Base-by-base conservation (phyloP, 2,329 filamentous ascomycete species). In the Pyrenophora tritici-repentis region DNA sequence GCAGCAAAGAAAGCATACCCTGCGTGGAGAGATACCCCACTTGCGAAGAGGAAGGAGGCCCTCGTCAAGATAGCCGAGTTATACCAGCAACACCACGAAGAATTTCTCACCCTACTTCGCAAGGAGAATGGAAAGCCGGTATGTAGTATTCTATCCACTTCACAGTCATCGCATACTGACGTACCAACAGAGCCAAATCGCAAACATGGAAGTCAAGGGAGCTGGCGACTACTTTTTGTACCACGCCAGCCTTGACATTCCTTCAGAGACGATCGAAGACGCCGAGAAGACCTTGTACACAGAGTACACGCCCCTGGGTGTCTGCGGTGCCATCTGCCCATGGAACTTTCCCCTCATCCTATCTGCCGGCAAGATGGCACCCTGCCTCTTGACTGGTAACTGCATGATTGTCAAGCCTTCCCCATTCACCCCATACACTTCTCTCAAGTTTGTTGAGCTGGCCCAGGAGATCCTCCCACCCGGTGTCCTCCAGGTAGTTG, bases 401-500 rank as follows among this genome's bases (percentile, higher is more conserved):
- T 69, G 73, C 12, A 70, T 85, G 35, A 82, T 85, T 42, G 67
- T 83, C 54, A 85, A 85, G 68, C 81, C 82, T 2, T 84, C 81
- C 35, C 78, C 66, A 53, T 84, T 80, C 65, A 83, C 83, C 0
- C 83, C 83, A 5, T 86, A 85, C 68, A 78, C 76, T 2, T 73
- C 75, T 3, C 73, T 88, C 33, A 87, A 88, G 68, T 63, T 85
- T n/a, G 80, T 77, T 10, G 83, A 87, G 67, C 66, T 88, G 2
- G 82, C 78, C 0, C 77, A 81, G 49, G 66, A 78, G 17, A 75
- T 86, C 70, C 83, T 87, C 70, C 83, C 83, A 2, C 79, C 82
- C 0, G 85, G 85, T 33, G 82, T 88, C n/a, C 65, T 87, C 1
- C 84, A 87, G 61, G 81, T 76, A 0, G 69, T 88, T 2, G 81